These are phyloP conservation scores for Capillidium rhysosporum DNA, from an alignment of 371 early-diverging fungal species.

Conservation along the genomic window DNA sequence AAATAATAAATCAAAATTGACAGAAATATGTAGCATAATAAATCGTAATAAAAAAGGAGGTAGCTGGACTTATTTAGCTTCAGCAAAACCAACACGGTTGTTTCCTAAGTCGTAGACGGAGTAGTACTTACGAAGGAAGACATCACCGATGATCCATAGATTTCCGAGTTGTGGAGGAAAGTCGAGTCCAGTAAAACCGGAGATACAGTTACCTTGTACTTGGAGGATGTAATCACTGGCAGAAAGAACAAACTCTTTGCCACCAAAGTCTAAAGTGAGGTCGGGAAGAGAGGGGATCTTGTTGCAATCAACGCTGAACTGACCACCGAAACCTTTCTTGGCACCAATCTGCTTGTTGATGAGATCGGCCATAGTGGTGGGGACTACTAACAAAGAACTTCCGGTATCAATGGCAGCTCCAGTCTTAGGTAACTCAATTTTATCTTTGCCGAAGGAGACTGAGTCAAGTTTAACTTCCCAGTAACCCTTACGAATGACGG, in stretches of 20 bases:
- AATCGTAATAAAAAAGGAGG: too few relatives aligned
- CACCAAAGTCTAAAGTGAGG: slow-evolving; percentile 52
- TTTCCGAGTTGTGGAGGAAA: slow-evolving; percentile 48
- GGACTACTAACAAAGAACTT: slow-evolving; percentile 53
- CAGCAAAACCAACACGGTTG: slow-evolving; percentile 33
- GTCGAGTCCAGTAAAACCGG: slow-evolving; percentile 86
- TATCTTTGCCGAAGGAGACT: slow-evolving; percentile 45
- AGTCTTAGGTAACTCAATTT: slow-evolving; percentile 24
- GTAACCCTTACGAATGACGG: slow-evolving; percentile 72
- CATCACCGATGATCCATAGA: slow-evolving; percentile 72
- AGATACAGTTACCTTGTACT: slow-evolving; percentile 65
- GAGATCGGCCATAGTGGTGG: slow-evolving; percentile 47
- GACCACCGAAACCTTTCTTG: slow-evolving; percentile 71
- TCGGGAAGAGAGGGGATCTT: slow-evolving; percentile 41
- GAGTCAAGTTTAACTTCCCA: slow-evolving; percentile 78
- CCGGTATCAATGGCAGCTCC: slow-evolving; percentile 73
- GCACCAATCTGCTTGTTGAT: slow-evolving; percentile 75
- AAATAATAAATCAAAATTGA: too few relatives aligned
- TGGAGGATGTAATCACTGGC: slow-evolving; percentile 63
- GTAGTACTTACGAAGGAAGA: slow-evolving; percentile 79
- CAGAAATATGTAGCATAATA: too few relatives aligned
- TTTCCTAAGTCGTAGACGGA: slow-evolving; percentile 77
- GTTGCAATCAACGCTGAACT: slow-evolving; percentile 62
- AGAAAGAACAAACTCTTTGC: slow-evolving; percentile 24
- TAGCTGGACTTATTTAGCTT: slow-evolving; percentile 10